phyloP scores from a whole-genome alignment of 352 stramenopile genomes.

The Globisporangium rhizosaccharum region DNA sequence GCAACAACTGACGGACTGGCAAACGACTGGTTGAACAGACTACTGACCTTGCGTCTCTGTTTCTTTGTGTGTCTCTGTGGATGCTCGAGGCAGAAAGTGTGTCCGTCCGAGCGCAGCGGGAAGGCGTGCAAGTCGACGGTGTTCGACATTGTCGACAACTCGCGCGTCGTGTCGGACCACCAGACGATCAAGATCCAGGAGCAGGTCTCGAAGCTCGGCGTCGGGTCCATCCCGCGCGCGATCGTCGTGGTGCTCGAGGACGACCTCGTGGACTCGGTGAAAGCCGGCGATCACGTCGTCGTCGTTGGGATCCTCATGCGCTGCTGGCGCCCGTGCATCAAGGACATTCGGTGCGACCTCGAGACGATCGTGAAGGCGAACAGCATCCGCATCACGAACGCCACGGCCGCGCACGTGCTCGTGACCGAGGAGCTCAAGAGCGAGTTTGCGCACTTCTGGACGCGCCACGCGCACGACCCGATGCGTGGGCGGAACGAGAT shows the following conservation, averaged over 20 bases:
- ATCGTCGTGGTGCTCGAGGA: conserved; percentile 95
- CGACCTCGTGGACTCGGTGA: conserved; percentile 67
- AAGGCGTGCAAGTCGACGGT: conserved; percentile 79
- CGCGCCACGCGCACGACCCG: conserved; percentile 35
- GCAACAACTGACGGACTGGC: not conserved
- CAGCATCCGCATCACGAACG: conserved; percentile 68
- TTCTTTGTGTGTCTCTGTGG: conserved; percentile 5
- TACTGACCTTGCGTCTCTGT: not conserved
- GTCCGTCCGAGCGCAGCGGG: conserved; percentile 36
- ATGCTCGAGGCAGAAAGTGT: conserved; percentile 32
- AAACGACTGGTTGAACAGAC: not conserved
- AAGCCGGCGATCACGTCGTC: conserved; percentile 96
- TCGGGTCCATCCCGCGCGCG: conserved; percentile 91
- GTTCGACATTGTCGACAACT: conserved; percentile 50
- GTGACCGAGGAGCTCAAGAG: conserved; percentile 78
- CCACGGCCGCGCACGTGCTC: conserved; percentile 46
- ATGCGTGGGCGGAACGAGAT: conserved; percentile 88
- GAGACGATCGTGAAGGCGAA: conserved; percentile 81
- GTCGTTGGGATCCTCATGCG: conserved; percentile 90
- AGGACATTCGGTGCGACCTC: conserved; percentile 87
- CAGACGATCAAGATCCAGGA: conserved; percentile 98
- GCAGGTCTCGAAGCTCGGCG: conserved; percentile 83
- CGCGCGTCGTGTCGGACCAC: conserved; percentile 57
- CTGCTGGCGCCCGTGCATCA: conserved; percentile 85
- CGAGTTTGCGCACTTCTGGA: conserved; percentile 92